Evolutionary conservation across 345 rosid genomes (phyloP), one percentile per base, ranked within the genome.

Genomic region (Trapa bicornis): DNA sequence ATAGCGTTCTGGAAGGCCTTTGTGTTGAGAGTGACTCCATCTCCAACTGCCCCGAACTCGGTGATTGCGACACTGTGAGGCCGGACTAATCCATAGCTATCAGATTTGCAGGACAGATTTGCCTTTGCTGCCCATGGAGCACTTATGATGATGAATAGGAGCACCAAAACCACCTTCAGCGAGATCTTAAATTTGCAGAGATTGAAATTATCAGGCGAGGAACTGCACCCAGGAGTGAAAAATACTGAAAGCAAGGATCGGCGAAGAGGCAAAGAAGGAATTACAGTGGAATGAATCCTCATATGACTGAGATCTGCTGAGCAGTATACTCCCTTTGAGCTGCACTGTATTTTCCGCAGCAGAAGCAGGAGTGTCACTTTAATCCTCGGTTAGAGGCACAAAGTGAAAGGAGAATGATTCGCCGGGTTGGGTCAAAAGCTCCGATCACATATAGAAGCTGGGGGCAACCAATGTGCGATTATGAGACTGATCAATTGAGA

Each of bases 1-100:
- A 94, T 82, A 68, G 97, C 99, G 78, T 94, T 94, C 78, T 94
- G 99, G 75, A 94, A 94, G 2, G 99, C 99, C 79, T 91, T 94
- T 0, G 99, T 94, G 77, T 94, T 94, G 64, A 94, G 88, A 43
- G 97, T 89, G 67, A 86, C 80, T 2, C 99, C 97, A 80, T 94
- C 76, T 22, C 29, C 29, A 22, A 22, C 29, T 22, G 29, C 29
- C 29, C 29, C 29, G 29, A 22, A 22, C 29, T 94, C 99, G 43
- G 99, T 91, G 68, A 94, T 87, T 0, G 95, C 79, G 64, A 94
- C 97, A 45, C 99, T 94, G 76, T 91, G 97, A 78, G 99, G 99
- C 72, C 99, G 79, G 74, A 82, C 68, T 50, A 52, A 75, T 39
- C 52, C 81, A 29, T 83, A 67, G 56, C 73, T 75, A 65, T 75